phyloP scores from a whole-genome alignment of 768 basidiomycete genomes.

The Tubosaeta sp. region DNA sequence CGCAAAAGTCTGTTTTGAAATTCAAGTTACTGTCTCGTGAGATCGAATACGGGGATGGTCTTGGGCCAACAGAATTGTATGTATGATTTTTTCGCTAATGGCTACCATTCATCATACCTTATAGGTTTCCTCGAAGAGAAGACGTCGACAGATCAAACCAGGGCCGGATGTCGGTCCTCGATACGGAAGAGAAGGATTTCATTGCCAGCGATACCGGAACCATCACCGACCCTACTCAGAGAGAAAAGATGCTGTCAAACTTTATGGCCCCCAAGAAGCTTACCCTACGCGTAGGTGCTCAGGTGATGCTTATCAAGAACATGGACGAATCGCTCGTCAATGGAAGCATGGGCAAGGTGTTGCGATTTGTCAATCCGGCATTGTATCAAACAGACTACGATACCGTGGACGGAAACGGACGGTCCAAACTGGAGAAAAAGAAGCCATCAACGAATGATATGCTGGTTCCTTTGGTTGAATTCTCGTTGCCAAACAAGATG shows the following conservation, averaged over 20 bases:
- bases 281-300: slow-evolving; percentile 72
- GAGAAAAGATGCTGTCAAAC: slow-evolving; percentile 78
- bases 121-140: slow-evolving; percentile 87
- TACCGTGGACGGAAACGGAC: slow-evolving; percentile 31
- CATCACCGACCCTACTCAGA: slow-evolving; percentile 48
- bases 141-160: slow-evolving; percentile 87
- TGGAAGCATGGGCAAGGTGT: slow-evolving; percentile 85
- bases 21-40: slow-evolving; percentile 69
- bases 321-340: slow-evolving; percentile 88
- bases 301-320: slow-evolving; percentile 97
- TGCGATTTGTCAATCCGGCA: slow-evolving; percentile 62
- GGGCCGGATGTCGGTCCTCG: slow-evolving; percentile 58
- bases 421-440: slow-evolving; percentile 33
- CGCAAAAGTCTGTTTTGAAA: slow-evolving; percentile 56
- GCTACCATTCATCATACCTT: neutral
- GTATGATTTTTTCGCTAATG: slow-evolving; percentile 19
- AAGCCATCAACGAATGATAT: slow-evolving; percentile 28
- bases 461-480: slow-evolving; percentile 74
- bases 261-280: slow-evolving; percentile 83
- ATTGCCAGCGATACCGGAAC: slow-evolving; percentile 60
- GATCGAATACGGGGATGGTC: slow-evolving; percentile 74
- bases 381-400: slow-evolving; percentile 42
- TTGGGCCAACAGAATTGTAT: slow-evolving; percentile 89
- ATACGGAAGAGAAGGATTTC: slow-evolving; percentile 51
- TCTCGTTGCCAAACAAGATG: slow-evolving; percentile 55